Percentiles rank a stretch among this genome's conserved stretches.
Evolutionary conservation across 176 grass and related monocot genomes (phyloP).

Genomic region (Puya raimondii): DNA sequence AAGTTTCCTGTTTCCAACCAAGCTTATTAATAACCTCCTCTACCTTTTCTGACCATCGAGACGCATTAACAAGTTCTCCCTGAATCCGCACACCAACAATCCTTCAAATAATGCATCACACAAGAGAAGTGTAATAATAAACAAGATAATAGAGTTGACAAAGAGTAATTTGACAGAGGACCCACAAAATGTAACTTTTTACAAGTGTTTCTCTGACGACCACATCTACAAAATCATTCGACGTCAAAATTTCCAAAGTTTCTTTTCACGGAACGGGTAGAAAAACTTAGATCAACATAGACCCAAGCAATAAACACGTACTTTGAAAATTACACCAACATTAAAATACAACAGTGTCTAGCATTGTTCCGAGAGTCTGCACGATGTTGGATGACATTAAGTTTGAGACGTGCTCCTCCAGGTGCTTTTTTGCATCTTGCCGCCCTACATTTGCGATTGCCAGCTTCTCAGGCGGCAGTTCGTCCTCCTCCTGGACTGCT

Average conservation of each 20-base stretch:
- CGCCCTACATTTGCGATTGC: slow-evolving; percentile 92
- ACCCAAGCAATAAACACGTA: background rate
- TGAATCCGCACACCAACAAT: too few species aligned
- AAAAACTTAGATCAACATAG: background rate
- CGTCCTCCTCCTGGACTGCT: slow-evolving; percentile 97
- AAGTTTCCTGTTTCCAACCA: too few species aligned
- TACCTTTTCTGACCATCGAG: too few species aligned
- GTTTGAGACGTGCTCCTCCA: slow-evolving; percentile 95
- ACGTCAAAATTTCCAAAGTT: background rate
- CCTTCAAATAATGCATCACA: too few species aligned
- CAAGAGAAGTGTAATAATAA: too few species aligned
- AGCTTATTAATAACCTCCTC: too few species aligned
- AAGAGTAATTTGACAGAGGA: too few species aligned
- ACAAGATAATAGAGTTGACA: too few species aligned
- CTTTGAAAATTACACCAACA: background rate
- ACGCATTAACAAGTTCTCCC: too few species aligned
- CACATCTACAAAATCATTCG: too few species aligned
- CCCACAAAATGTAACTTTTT: too few species aligned
- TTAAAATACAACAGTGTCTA: slow-evolving; percentile 92
- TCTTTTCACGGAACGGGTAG: background rate
- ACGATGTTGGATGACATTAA: slow-evolving; percentile 98
- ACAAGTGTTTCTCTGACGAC: too few species aligned
- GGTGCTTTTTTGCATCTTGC: slow-evolving; percentile 96
- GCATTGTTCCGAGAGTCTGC: slow-evolving; percentile 94
- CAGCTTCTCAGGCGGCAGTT: slow-evolving; percentile 86